Conservation (phyloP, 305 asterid species). For the Caryopteris hybrid region DNA sequence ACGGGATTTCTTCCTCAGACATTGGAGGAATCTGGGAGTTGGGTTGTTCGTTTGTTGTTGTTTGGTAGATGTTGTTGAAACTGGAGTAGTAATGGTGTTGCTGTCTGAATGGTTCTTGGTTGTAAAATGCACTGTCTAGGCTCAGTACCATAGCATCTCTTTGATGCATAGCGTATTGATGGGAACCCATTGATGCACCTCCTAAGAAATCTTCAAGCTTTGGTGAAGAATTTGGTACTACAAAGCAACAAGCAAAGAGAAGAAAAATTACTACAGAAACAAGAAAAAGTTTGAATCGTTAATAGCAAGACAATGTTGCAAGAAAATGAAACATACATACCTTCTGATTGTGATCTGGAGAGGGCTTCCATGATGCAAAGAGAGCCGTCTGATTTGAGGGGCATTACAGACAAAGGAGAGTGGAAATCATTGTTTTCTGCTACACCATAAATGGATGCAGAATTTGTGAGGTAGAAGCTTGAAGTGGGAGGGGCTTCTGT, state of each 20-base stretch:
- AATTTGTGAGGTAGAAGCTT: slow-evolving; percentile 33
- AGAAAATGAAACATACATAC: not conserved
- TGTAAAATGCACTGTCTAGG: slow-evolving; percentile 51
- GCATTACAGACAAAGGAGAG: slow-evolving; percentile 48
- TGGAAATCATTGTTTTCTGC: slow-evolving; percentile 34
- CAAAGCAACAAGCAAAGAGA: slow-evolving; percentile 10
- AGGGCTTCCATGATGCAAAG: slow-evolving; percentile 68
- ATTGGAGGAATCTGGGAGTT: slow-evolving; percentile 12
- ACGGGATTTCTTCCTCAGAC: slow-evolving; percentile 35
- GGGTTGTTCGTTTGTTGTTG: slow-evolving; percentile 8
- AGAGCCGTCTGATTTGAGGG: slow-evolving; percentile 72
- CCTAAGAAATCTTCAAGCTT: slow-evolving; percentile 83
- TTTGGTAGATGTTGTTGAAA: slow-evolving; percentile 31
- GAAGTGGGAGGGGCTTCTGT: slow-evolving; percentile 21
- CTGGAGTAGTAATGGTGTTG: slow-evolving; percentile 31
- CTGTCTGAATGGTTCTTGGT: slow-evolving; percentile 31
- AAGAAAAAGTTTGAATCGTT: too few species aligned
- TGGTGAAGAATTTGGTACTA: slow-evolving; percentile 46
- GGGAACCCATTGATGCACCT: slow-evolving; percentile 45
- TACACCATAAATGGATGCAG: too few species aligned
- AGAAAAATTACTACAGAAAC: not conserved
- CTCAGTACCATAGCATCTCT: slow-evolving; percentile 46
- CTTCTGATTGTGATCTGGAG: slow-evolving; percentile 43
- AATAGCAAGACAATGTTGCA: too few species aligned
- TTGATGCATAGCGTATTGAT: slow-evolving; percentile 36